A percentile compares a stretch with the other conserved stretches of the same genome.
Evolutionary conservation across 129 eudicot species (phyloP).

Genomic region (Artemisia annua): DNA sequence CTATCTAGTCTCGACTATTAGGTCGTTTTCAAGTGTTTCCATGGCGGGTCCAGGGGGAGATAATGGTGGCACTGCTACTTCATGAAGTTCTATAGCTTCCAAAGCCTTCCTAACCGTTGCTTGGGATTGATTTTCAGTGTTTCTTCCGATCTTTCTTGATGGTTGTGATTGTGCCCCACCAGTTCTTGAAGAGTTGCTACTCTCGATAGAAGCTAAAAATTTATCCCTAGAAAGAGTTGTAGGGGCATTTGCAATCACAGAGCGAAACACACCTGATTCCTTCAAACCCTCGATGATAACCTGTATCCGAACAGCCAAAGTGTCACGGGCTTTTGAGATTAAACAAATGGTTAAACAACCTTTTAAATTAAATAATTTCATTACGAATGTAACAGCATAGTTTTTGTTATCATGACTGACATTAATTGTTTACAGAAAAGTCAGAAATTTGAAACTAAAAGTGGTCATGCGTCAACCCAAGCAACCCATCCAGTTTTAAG

Average conservation of each 20-base stretch:
- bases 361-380: no score
- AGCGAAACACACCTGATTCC: conserved; percentile 77
- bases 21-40: conserved; percentile 40
- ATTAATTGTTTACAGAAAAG: no score
- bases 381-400: no score
- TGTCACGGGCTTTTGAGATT: no score
- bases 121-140: conserved; percentile 42
- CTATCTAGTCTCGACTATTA: conserved; percentile 37
- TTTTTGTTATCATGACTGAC: no score
- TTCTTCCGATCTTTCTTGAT: conserved; percentile 59
- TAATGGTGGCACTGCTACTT: conserved; percentile 84
- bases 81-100: conserved; percentile 36
- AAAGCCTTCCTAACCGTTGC: conserved; percentile 70
- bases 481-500: no score
- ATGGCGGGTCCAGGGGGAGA: conserved; percentile 78
- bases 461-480: no score
- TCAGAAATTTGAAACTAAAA: no score
- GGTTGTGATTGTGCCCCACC: conserved; percentile 40
- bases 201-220: conserved; percentile 69
- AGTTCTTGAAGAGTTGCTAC: conserved; percentile 60
- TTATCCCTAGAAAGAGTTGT: conserved; percentile 57
- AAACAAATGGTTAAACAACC: no score
- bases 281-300: conserved; percentile 82
- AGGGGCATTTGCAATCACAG: conserved; percentile 70
- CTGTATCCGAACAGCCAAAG: conserved; percentile 36